Evolutionary conservation across 345 rosid genomes (phyloP).

Genomic region (Kernera saxatilis): DNA sequence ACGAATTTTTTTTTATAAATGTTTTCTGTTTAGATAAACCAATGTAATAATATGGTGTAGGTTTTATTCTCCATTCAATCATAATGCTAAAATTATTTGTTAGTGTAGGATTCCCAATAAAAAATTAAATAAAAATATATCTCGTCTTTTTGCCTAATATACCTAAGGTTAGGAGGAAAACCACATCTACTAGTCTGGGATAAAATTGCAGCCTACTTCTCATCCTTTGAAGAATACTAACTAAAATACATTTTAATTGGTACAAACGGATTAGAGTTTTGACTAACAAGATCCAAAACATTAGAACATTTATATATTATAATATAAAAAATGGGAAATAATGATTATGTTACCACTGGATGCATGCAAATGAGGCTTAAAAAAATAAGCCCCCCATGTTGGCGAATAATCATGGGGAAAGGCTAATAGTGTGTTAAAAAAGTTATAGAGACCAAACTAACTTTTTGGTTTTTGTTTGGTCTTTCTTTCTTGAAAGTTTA

Average conservation of each 20-base stretch:
- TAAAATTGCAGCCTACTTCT: conserved; percentile 22
- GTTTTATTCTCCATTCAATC: background rate
- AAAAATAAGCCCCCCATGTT: conserved; percentile 34
- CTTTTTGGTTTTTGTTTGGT: background rate
- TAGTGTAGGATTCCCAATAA: conserved; percentile 10
- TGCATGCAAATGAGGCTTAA: conserved; percentile 33
- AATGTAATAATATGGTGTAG: background rate
- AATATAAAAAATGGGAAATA: background rate
- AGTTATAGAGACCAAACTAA: conserved; percentile 28
- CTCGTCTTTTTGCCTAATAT: conserved; percentile 27
- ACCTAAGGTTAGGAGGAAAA: conserved; percentile 25
- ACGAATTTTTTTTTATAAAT: background rate
- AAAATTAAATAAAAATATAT: background rate
- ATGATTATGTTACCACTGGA: conserved; percentile 40
- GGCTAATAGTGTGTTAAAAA: conserved; percentile 32
- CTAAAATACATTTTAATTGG: background rate
- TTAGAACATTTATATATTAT: background rate
- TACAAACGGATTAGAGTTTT: conserved; percentile 27
- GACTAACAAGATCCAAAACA: conserved; percentile 24
- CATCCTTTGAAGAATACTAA: background rate
- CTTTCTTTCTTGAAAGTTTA: conserved; percentile 9
- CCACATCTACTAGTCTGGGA: conserved; percentile 16
- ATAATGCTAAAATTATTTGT: background rate
- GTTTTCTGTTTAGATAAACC: background rate
- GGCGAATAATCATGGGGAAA: conserved; percentile 31